Evolutionary conservation across 2,329 filamentous ascomycete genomes (phyloP), one percentile per base, ranked within the genome.

Genomic region (Alternaria conjuncta): DNA sequence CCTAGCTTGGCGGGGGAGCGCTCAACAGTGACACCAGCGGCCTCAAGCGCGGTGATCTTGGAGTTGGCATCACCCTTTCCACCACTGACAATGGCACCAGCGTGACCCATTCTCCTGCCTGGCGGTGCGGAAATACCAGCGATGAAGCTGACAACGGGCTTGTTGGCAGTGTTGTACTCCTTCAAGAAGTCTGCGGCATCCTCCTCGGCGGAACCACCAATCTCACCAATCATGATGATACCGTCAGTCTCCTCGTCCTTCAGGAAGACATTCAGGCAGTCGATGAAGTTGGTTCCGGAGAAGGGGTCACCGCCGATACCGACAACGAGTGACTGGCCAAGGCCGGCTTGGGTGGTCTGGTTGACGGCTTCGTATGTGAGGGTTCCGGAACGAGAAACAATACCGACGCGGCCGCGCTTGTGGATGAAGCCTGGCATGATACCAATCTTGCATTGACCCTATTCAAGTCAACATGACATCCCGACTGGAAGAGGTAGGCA

Each of bases 361-460:
- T 98, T 98, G 84, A 99, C 96, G 80, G 96, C 96, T 87, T 99
- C 96, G 87, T 99, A 99, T 79, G 96, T 99, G 70, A 99, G 90
- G 74, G 96, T 99, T 79, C 96, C 96, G 79, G 96, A 98, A 77
- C 96, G 92, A 76, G 94, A 97, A 83, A 99, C 96, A 82, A 99
- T 98, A 80, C 96, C 96, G 80, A 99, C 94, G 82, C 96, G 94
- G 77, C 96, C 96, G 83, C 94, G 93, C 89, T 98, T 98, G 90
- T 99, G 96, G 86, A 99, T 98, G 88, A 98, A 97, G 78, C 96
- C 96, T 71, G 96, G 93, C 96, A 99, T 98, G 86, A 99, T 99
- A 81, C 96, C 96, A 80, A 99, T 98, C 87, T 99, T 99, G 90
- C 96, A 99, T 89, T 97, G 95, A 76, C 95, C 96, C 84, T 89